These are phyloP conservation scores for Blastobotrys terrestris DNA, from an alignment of 805 yeast species.

Conservation along the genomic window DNA sequence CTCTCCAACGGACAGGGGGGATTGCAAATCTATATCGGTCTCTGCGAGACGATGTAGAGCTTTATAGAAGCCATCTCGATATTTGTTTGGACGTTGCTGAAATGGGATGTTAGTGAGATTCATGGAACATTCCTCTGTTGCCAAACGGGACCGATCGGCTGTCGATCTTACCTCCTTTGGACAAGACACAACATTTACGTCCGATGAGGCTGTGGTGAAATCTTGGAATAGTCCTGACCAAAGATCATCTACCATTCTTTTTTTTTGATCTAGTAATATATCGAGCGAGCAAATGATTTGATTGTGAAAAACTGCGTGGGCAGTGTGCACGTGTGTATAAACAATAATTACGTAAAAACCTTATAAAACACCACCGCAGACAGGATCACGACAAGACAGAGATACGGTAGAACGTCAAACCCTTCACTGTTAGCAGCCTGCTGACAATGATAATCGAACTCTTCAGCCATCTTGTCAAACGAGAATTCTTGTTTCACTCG, in stretches of 20 bases:
- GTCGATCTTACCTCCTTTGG: neutral
- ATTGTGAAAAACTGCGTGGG: neutral
- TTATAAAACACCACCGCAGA: neutral
- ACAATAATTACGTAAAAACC: neutral
- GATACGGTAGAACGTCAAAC: neutral
- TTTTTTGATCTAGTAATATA: too few relatives aligned
- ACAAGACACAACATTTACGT: neutral
- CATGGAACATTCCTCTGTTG: neutral
- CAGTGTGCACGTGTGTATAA: neutral
- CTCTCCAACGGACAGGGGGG: neutral
- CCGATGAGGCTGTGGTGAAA: neutral
- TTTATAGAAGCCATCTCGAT: neutral
- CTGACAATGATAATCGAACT: slow-evolving; percentile 19
- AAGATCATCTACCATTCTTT: neutral
- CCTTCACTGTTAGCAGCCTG: neutral
- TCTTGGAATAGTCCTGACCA: neutral
- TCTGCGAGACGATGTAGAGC: neutral
- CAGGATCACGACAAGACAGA: neutral
- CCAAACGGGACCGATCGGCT: neutral
- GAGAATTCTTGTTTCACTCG: slow-evolving; percentile 31
- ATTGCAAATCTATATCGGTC: neutral
- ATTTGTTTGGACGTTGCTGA: neutral
- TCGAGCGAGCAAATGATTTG: too few relatives aligned
- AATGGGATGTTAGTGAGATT: neutral
- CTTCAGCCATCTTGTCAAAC: slow-evolving; percentile 25